Base-by-base conservation (phyloP, 495 filamentous ascomycete species). In the Talaromyces borbonicus region DNA sequence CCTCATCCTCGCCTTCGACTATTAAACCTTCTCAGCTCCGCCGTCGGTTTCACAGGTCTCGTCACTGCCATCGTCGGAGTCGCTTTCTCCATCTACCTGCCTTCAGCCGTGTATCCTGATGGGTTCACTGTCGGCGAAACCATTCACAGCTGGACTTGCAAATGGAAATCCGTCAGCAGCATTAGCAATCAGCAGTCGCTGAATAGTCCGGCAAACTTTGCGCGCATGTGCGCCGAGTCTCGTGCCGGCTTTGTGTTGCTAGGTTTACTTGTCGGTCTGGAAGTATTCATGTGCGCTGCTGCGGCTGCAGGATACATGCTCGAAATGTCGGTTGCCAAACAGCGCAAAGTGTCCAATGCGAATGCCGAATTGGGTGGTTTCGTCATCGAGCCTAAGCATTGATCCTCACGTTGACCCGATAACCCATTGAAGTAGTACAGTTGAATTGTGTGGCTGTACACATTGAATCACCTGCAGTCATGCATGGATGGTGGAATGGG, bases 91-190 rank as follows among this genome's bases (percentile, higher is more conserved):
- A 65, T 71, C 24, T 63, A 69, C 47, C 61, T 61, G 7, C 66
- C 68, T 0, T 63, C 61, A 6, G 62, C 70, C 14, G 52, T 56
- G 1, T 60, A 62, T 31, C 62, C 65, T 9, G 59, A 37, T 15
- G 62, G 59, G 20, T 69, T 68, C 47, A 60, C 51, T 47, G 31
- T 52, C 1, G 59, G 61, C 15, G 72, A 74, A 45, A 75, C 69
- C 8, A 57, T 76, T 12, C 58, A 68, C 20, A 69, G 63, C 40
- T 76, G 73, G 73, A 73, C 72, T 4, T 76, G 73, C 56, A 74
- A 72, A 50, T 74, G 69, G 67, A 61, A 65, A 29, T 47, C 55
- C 14, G 49, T 56, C 15, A 51, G 49, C 5, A 41, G 16, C 15
- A 8, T 32, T 11, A 46, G 22, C 1, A 40, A 41, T 8, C 36